Conservation (phyloP, 345 rosid species). For the Anacardium occidentale region DNA sequence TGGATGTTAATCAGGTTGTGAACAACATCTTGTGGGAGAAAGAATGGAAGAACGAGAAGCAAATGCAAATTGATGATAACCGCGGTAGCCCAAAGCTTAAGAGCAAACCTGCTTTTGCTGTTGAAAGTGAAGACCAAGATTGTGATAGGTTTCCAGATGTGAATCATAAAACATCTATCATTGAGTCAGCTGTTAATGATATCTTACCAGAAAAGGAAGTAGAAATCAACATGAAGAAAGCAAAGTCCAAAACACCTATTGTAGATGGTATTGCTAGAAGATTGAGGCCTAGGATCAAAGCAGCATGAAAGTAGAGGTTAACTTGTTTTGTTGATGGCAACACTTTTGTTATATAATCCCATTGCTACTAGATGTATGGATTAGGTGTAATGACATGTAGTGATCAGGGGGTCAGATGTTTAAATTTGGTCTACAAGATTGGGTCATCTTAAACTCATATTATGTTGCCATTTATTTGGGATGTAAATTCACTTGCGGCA, state of each 20-base stretch:
- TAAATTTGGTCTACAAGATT: background rate
- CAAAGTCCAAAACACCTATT: background rate
- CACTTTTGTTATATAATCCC: background rate
- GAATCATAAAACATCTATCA: background rate
- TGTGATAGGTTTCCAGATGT: background rate
- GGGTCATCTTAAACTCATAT: background rate
- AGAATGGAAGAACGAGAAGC: background rate
- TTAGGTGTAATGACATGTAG: background rate
- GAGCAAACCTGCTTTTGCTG: slow-evolving; percentile 12
- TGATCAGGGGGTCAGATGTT: background rate
- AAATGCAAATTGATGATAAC: background rate
- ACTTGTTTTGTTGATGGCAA: background rate
- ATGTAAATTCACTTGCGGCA: background rate
- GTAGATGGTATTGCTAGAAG: slow-evolving; percentile 30
- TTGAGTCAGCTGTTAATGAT: background rate
- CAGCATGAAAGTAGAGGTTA: slow-evolving; percentile 15
- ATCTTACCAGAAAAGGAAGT: background rate
- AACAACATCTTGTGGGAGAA: background rate
- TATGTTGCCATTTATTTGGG: background rate
- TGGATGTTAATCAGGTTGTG: slow-evolving; percentile 6
- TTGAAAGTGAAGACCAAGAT: slow-evolving; percentile 10
- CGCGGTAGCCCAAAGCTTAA: slow-evolving; percentile 2
- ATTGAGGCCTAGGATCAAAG: slow-evolving; percentile 22
- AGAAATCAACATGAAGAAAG: slow-evolving; percentile 6
- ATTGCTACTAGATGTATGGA: background rate